Conservation (phyloP, 2,329 filamentous ascomycete genomes). For the Thelonectria rubi region DNA sequence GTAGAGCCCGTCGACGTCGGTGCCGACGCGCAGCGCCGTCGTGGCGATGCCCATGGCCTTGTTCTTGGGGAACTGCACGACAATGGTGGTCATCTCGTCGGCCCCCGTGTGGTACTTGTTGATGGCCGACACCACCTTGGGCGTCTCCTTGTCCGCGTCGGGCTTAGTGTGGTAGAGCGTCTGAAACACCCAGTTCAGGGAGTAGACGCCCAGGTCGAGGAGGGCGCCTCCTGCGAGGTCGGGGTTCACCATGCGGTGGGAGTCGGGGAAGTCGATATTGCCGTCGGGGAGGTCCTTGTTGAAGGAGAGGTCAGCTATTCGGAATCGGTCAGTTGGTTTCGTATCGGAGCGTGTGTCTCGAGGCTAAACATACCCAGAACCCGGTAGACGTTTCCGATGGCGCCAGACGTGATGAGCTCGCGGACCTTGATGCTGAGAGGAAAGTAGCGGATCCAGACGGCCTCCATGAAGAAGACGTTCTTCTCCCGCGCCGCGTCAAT, state of each 20-base stretch:
- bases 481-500: constrained; percentile 77
- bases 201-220: constrained; percentile 88
- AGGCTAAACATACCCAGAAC: constrained; percentile 56
- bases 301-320: constrained; percentile 67
- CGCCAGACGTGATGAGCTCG: constrained; percentile 66
- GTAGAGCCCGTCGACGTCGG: constrained; percentile 68
- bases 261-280: constrained; percentile 64
- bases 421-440: constrained; percentile 81
- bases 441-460: constrained; percentile 91
- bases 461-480: constrained; percentile 82
- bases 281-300: constrained; percentile 66
- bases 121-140: constrained; percentile 73
- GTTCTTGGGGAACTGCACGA: constrained; percentile 76
- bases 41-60: constrained; percentile 77
- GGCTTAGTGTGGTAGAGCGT: constrained; percentile 84
- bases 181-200: constrained; percentile 91
- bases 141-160: constrained; percentile 71
- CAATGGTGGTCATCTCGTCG: constrained; percentile 81
- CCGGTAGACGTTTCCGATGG: constrained; percentile 69
- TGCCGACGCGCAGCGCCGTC: constrained; percentile 69
- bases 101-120: constrained; percentile 78
- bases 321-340: neutral
- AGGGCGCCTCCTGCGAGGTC: constrained; percentile 85
- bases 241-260: constrained; percentile 81
- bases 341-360: neutral